Base-by-base conservation (phyloP, 1,284 basidiomycete genomes). In the Neolentinus lepideus region DNA sequence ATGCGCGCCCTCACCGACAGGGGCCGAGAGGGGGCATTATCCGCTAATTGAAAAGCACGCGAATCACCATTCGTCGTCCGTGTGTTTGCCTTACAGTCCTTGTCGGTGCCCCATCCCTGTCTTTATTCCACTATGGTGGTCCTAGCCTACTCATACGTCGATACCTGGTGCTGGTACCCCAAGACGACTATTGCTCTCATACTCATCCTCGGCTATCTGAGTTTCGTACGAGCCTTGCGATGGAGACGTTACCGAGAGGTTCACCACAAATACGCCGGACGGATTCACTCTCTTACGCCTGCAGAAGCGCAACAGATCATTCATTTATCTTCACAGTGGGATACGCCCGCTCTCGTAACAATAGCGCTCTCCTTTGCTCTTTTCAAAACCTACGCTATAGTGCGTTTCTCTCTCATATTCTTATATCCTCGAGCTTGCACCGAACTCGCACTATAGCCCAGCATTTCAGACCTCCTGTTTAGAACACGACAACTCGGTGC, bases 301-400 rank as follows among this genome's bases (percentile, higher is more conserved):
- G 72, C 71, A 48, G 75, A 78, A 50, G 76, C 76, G 3, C 76
- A 78, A 63, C 62, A 71, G 31, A 69, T 79, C 25, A 60, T 74
- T 21, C 62, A 65, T 19, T 57, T 68, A 1, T 64, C 68, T 1
- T 56, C 58, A 1, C 55, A 64, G 16, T 76, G 71, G 56, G 77
- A 79, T 57, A 75, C 77, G 74, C 75, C 76, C 2, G 53, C 61
- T 8, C 56, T 79, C 2, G 54, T 72, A 53, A 65, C 68, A 27
- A 70, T 72, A 58, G 62, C 75, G 0, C 54, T 75, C 24, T 65
- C 73, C 0, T 77, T 78, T 61, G 77, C 75, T 1, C 60, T 79
- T 43, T 77, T 78, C 67, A 77, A 77, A 61, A 78, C 76, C 2
- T 77, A 75, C 66, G 74, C 64, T 1, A 72, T 78, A 54, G 77